Conservation (phyloP, 1,284 basidiomycete genomes). For the Laetiporus sulphureus region DNA sequence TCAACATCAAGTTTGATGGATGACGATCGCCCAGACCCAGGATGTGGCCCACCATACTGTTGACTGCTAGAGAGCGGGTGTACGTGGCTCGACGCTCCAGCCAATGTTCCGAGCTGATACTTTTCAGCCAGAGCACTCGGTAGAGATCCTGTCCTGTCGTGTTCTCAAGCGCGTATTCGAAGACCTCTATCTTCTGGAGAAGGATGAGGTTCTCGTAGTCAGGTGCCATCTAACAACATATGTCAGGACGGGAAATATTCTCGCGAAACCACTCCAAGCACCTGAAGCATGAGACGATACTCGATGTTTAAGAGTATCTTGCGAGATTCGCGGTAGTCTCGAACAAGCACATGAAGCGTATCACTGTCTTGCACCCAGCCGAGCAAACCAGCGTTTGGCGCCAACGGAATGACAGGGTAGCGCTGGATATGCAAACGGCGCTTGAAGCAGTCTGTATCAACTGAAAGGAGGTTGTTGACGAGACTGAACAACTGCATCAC, state of each 20-base stretch:
- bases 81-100: conserved; percentile 96
- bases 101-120: conserved; percentile 95
- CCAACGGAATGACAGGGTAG: conserved; percentile 92
- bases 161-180: conserved; percentile 98
- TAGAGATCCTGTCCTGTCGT: conserved; percentile 99
- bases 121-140: conserved; percentile 95
- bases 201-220: conserved; percentile 95
- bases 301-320: conserved; percentile 99
- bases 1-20: conserved; percentile 92
- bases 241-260: neutral
- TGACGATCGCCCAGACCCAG: conserved; percentile 98
- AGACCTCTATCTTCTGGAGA: conserved; percentile 98
- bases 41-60: conserved; percentile 97
- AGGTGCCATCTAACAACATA: conserved; percentile 81
- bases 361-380: conserved; percentile 98
- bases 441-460: conserved; percentile 95
- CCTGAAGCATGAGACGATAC: conserved; percentile 96
- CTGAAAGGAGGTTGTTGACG: conserved; percentile 90
- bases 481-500: conserved; percentile 99
- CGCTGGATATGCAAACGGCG: conserved; percentile 92
- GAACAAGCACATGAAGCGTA: conserved; percentile 96
- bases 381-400: conserved; percentile 91
- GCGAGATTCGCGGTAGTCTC: conserved; percentile 89
- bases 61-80: conserved; percentile 91
- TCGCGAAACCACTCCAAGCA: conserved; percentile 20